Conservation (phyloP, 192 early-diverging fungal species). For the Coemansia sp. region DNA sequence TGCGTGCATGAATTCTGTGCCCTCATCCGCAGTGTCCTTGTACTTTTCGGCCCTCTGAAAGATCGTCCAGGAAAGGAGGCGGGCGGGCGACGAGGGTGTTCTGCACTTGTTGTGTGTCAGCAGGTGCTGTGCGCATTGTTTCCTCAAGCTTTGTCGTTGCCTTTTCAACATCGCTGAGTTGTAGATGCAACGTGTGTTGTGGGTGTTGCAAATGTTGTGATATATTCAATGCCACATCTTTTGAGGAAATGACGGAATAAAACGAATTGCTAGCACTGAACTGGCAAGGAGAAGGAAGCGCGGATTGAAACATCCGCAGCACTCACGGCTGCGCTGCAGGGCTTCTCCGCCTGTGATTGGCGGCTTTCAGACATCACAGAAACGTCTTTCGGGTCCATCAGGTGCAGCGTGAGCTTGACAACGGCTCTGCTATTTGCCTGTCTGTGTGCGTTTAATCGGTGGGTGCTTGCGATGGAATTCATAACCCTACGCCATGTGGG, state of each 20-base stretch:
- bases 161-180: too few relatives aligned
- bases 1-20: background rate
- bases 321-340: too few relatives aligned
- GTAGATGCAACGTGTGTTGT: too few relatives aligned
- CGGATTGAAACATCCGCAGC: too few relatives aligned
- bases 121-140: too few relatives aligned
- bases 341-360: background rate
- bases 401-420: constrained; percentile 36
- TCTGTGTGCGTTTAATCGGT: background rate
- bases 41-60: too few relatives aligned
- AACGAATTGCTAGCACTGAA: background rate
- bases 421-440: constrained; percentile 17
- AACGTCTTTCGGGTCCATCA: constrained; percentile 15
- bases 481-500: constrained; percentile 46
- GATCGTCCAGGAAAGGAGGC: too few relatives aligned
- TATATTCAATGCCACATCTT: background rate
- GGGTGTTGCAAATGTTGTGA: too few relatives aligned
- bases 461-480: constrained; percentile 17
- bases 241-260: background rate
- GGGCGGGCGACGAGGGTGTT: too few relatives aligned
- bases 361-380: background rate
- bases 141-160: too few relatives aligned
- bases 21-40: background rate
- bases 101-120: too few relatives aligned
- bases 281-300: too few relatives aligned